Evolutionary conservation across 192 early-diverging fungal species (phyloP).

Genomic region (Chytriomyces sp.): DNA sequence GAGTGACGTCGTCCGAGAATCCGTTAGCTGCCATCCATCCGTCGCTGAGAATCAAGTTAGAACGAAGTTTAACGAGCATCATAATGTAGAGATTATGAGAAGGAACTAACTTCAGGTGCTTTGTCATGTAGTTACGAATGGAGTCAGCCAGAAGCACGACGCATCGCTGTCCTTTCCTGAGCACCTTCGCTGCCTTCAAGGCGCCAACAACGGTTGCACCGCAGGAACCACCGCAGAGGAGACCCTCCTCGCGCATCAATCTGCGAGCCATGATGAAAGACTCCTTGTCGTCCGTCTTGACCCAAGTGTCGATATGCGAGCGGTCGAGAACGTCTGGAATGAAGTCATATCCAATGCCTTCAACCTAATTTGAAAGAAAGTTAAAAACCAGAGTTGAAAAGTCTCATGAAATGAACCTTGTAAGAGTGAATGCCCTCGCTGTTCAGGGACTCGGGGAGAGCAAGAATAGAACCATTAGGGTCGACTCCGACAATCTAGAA

Average conservation of each 20-base stretch:
- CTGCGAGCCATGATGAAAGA: slow-evolving; percentile 95
- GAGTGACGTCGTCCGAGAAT: slow-evolving; percentile 79
- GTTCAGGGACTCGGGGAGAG: slow-evolving; percentile 83
- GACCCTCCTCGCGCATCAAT: slow-evolving; percentile 94
- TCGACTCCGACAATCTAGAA: slow-evolving; percentile 87
- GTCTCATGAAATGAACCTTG: slow-evolving; percentile 45
- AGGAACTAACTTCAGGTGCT: slow-evolving; percentile 78
- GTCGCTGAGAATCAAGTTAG: too few species aligned
- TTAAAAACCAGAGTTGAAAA: background rate
- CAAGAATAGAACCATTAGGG: slow-evolving; percentile 93
- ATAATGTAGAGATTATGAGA: too few species aligned
- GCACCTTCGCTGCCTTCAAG: slow-evolving; percentile 76
- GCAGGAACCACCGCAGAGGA: slow-evolving; percentile 95
- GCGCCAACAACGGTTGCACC: slow-evolving; percentile 92
- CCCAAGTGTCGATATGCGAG: slow-evolving; percentile 85
- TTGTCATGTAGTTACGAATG: slow-evolving; percentile 99
- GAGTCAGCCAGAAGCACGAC: slow-evolving; percentile 98
- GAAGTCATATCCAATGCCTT: slow-evolving; percentile 99
- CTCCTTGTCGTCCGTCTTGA: slow-evolving; percentile 96
- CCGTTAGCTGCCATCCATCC: slow-evolving; percentile 92
- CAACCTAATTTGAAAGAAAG: slow-evolving; percentile 60
- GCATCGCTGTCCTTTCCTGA: slow-evolving; percentile 86
- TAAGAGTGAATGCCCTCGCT: slow-evolving; percentile 64
- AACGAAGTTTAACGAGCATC: too few species aligned
- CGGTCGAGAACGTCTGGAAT: slow-evolving; percentile 91